A percentile compares a stretch with the other conserved stretches of the same genome.
phyloP scores from a whole-genome alignment of 768 basidiomycete species.

The Mycena belliarum region DNA sequence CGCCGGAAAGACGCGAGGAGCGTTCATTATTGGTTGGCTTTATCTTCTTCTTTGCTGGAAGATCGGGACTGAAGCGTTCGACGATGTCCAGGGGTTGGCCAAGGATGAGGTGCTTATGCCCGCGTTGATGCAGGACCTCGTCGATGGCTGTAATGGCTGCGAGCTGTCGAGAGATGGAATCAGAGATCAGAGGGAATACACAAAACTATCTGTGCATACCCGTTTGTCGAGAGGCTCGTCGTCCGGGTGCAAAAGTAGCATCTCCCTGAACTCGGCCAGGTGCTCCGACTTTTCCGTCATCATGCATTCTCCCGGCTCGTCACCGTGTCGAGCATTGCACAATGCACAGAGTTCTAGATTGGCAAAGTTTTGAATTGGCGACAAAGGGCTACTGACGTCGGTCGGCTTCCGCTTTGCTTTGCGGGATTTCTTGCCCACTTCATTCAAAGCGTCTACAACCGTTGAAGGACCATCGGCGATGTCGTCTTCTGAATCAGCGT shows the following conservation, averaged over 20 bases:
- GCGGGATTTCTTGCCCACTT: slow-evolving; percentile 12
- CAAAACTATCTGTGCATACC: slow-evolving; percentile 39
- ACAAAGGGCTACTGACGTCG: slow-evolving; percentile 11
- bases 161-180: slow-evolving; percentile 38
- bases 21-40: slow-evolving; percentile 8
- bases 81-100: slow-evolving; percentile 67
- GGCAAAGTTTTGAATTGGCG: slow-evolving; percentile 21
- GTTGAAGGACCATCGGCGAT: slow-evolving; percentile 5
- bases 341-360: slow-evolving; percentile 51
- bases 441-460: slow-evolving; percentile 15
- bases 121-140: slow-evolving; percentile 55
- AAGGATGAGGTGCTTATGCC: slow-evolving; percentile 54
- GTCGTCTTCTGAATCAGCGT: slow-evolving; percentile 12
- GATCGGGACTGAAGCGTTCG: slow-evolving; percentile 26
- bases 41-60: slow-evolving; percentile 27
- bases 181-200: slow-evolving; percentile 5
- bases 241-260: slow-evolving; percentile 61
- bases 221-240: slow-evolving; percentile 68
- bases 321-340: slow-evolving; percentile 56
- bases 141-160: slow-evolving; percentile 75
- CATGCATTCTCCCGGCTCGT: slow-evolving; percentile 47
- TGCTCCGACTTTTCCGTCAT: slow-evolving; percentile 71
- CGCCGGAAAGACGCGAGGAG: neutral
- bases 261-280: slow-evolving; percentile 67
- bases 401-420: slow-evolving; percentile 12